These are phyloP conservation scores for Dryas integrifolia DNA, from an alignment of 331 rosid species.

Conservation along the genomic window DNA sequence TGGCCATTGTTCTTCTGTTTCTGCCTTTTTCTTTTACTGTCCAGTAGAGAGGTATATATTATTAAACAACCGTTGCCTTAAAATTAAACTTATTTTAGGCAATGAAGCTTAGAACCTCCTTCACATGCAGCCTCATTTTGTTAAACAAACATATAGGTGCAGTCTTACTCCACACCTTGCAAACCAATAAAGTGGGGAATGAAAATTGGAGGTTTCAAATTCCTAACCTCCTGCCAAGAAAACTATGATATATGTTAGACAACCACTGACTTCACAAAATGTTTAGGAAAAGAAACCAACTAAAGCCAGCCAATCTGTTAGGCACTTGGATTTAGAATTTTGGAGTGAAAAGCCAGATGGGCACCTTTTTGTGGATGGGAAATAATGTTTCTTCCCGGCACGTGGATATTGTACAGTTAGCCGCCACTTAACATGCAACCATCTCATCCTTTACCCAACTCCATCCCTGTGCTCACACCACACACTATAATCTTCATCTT, in stretches of 20 bases:
- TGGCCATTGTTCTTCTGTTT: no score
- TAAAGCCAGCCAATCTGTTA: background rate
- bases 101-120: no score
- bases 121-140: no score
- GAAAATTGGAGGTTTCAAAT: background rate
- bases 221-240: no score
- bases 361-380: conserved; percentile 39
- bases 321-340: background rate
- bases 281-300: background rate
- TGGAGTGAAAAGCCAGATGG: conserved; percentile 1
- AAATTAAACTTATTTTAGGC: no score
- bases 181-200: background rate
- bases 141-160: no score
- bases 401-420: conserved; percentile 34
- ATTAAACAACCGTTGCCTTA: no score
- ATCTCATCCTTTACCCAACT: conserved; percentile 52
- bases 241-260: no score
- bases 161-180: no score
- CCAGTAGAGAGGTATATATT: no score
- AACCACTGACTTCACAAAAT: background rate
- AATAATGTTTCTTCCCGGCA: conserved; percentile 23
- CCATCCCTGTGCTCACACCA: conserved; percentile 40
- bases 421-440: conserved; percentile 45
- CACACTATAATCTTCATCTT: conserved; percentile 35
- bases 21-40: no score